Percentiles rank a stretch among this genome's conserved stretches.
These are phyloP conservation scores for Plasmodium adleri DNA, from an alignment of 169 alveolate species.

Conservation along the genomic window DNA sequence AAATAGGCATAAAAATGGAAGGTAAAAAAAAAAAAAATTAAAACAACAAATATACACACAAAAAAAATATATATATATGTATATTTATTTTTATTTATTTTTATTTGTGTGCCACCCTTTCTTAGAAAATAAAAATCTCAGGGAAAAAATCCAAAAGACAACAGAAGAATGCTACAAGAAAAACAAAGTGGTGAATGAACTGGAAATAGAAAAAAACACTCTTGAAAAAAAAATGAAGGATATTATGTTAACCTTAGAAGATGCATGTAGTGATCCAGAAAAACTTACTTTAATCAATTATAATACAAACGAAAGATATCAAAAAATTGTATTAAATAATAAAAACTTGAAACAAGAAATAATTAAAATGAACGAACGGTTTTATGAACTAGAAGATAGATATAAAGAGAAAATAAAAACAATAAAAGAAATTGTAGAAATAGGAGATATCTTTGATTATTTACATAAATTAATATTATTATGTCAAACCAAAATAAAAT, in stretches of 20 bases:
- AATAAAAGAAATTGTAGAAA: slow-evolving; percentile 65
- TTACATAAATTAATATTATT: slow-evolving; percentile 49
- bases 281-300: slow-evolving; percentile 39
- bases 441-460: slow-evolving; percentile 70
- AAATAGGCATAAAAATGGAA: slow-evolving; percentile 33
- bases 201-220: slow-evolving; percentile 12
- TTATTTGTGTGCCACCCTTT: not conserved
- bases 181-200: slow-evolving; percentile 5
- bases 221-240: slow-evolving; percentile 51
- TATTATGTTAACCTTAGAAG: slow-evolving; percentile 54
- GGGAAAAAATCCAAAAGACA: slow-evolving; percentile 14
- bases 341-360: slow-evolving; percentile 38
- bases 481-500: slow-evolving; percentile 59
- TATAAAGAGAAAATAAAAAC: slow-evolving; percentile 62
- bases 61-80: not conserved
- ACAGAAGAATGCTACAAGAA: slow-evolving; percentile 34
- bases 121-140: slow-evolving; percentile 18
- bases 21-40: slow-evolving; percentile 29
- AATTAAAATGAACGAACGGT: slow-evolving; percentile 42
- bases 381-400: slow-evolving; percentile 46
- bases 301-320: slow-evolving; percentile 59
- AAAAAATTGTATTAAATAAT: slow-evolving; percentile 38
- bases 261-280: slow-evolving; percentile 44
- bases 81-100: not conserved
- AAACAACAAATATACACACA: not conserved